A percentile compares a stretch with the other conserved stretches of the same genome.
Conservation (phyloP, 2,329 filamentous ascomycete genomes). For the Beauveria sp. region DNA sequence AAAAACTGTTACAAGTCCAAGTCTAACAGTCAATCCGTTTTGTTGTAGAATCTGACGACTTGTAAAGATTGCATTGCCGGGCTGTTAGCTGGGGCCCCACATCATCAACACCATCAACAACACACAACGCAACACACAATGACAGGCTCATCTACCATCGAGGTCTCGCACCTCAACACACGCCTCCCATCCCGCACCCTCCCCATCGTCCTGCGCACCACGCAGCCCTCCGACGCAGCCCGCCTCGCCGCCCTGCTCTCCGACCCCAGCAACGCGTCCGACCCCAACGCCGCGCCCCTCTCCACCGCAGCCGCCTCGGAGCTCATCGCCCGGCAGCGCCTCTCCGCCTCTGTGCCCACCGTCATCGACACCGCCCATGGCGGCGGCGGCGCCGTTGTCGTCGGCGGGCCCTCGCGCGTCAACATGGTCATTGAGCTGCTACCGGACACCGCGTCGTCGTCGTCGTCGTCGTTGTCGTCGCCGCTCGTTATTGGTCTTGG, state of each 20-base stretch:
- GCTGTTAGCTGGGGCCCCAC: neutral
- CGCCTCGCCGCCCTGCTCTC: slow-evolving; percentile 20
- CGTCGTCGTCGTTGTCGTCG: no score
- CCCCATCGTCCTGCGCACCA: slow-evolving; percentile 21
- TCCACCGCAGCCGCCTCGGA: slow-evolving; percentile 12
- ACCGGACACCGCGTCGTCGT: neutral
- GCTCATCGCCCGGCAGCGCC: slow-evolving; percentile 17
- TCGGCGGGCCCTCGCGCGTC: slow-evolving; percentile 19
- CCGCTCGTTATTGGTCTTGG: slow-evolving; percentile 19
- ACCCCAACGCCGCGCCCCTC: slow-evolving; percentile 14
- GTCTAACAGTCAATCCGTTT: no score
- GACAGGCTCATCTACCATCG: slow-evolving; percentile 6
- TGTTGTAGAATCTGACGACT: no score
- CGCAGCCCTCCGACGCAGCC: slow-evolving; percentile 16
- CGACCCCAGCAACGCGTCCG: slow-evolving; percentile 14
- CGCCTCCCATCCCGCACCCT: slow-evolving; percentile 17
- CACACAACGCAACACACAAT: neutral
- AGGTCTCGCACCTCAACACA: slow-evolving; percentile 17
- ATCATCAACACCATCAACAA: neutral
- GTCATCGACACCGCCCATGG: slow-evolving; percentile 11
- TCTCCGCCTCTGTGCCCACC: slow-evolving; percentile 20
- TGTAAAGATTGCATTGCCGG: neutral
- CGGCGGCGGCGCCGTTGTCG: neutral
- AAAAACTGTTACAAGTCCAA: no score
- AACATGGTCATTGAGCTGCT: slow-evolving; percentile 20